Evolutionary conservation across 306 rosid genomes (phyloP).

Genomic region (Vachellia collinsii): DNA sequence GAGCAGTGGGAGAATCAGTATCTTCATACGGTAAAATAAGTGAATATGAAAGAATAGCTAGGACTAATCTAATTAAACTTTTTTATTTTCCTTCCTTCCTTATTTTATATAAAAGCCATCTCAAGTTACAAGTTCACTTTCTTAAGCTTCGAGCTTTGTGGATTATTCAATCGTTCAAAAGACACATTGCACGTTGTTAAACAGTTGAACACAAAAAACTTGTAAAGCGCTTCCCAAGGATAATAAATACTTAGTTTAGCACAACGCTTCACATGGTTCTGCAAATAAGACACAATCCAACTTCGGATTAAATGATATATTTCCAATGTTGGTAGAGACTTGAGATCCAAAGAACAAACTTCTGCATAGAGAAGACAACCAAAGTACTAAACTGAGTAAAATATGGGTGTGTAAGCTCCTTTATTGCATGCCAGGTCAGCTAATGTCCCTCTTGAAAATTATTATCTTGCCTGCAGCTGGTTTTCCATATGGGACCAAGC

Average conservation of each 20-base stretch:
- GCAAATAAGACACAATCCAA: conserved; percentile 30
- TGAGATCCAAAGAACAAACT: conserved; percentile 31
- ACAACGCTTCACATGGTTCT: conserved; percentile 27
- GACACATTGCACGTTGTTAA: conserved; percentile 11
- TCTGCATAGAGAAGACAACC: conserved; percentile 5
- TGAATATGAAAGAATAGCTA: neutral
- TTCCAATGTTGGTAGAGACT: conserved; percentile 37
- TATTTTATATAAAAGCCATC: neutral
- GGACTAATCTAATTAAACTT: neutral
- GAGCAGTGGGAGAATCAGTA: conserved; percentile 57
- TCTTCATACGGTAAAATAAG: conserved; percentile 28
- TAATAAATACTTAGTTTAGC: neutral
- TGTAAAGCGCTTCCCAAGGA: neutral
- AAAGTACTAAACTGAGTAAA: conserved; percentile 4
- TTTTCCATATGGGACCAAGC: conserved; percentile 42
- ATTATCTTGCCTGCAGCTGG: neutral
- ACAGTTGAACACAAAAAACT: conserved; percentile 6
- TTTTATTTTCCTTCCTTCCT: neutral
- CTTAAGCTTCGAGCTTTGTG: conserved; percentile 22
- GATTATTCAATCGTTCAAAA: neutral
- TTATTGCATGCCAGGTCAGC: conserved; percentile 38
- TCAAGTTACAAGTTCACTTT: conserved; percentile 23
- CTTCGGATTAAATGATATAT: conserved; percentile 15
- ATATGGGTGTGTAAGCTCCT: neutral
- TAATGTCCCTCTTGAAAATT: neutral